A percentile compares a stretch with the other conserved stretches of the same genome.
These are phyloP conservation scores for Gymnopus androsaceus DNA, from an alignment of 1,284 basidiomycete species.

Conservation along the genomic window DNA sequence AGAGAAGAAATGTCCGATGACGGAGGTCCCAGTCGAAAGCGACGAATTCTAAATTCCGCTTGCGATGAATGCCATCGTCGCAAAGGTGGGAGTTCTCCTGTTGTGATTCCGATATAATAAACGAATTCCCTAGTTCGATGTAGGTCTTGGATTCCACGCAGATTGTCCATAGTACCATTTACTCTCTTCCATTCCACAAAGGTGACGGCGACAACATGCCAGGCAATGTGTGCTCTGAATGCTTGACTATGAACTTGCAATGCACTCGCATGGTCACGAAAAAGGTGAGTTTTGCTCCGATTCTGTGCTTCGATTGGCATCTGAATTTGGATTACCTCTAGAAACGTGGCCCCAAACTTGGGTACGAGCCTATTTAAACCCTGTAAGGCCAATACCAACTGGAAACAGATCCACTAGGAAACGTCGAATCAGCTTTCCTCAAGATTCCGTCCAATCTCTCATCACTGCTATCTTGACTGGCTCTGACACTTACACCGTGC, in stretches of 20 bases:
- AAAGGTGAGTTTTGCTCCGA: conserved; percentile 15
- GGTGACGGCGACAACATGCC: conserved; percentile 21
- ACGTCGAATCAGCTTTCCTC: not conserved
- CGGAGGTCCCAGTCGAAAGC: too few species aligned
- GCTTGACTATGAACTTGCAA: conserved; percentile 15
- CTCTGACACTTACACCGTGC: conserved; percentile 17
- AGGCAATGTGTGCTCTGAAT: conserved; percentile 21
- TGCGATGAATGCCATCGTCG: too few species aligned
- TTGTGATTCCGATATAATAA: too few species aligned
- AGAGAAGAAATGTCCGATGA: too few species aligned
- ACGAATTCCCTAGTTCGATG: too few species aligned
- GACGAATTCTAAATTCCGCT: too few species aligned
- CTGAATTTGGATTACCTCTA: not conserved
- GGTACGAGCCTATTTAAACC: not conserved
- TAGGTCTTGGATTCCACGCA: too few species aligned
- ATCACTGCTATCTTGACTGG: conserved; percentile 22
- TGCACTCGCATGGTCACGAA: conserved; percentile 18
- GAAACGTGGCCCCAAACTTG: conserved; percentile 15
- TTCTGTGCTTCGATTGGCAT: not conserved
- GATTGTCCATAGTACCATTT: too few species aligned
- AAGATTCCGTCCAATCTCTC: not conserved
- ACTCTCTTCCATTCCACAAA: too few species aligned
- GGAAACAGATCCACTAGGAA: not conserved
- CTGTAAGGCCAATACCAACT: not conserved
- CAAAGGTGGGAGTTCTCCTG: too few species aligned